phyloP scores from a whole-genome alignment of 306 rosid genomes.

The Dalbergia cochinchinensis region DNA sequence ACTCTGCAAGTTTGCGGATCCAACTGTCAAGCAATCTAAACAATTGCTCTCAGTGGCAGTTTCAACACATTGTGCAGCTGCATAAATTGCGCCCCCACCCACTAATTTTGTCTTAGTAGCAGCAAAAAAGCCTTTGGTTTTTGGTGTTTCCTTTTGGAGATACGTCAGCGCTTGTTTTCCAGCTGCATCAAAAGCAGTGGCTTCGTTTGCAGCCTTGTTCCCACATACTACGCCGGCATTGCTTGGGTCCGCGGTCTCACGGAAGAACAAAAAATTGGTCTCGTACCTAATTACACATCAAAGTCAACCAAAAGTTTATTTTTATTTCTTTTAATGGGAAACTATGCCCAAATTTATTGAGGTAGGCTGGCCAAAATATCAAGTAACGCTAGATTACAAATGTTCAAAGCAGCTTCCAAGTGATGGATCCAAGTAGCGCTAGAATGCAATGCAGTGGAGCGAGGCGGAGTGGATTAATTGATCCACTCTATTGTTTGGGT shows the following conservation, averaged over 20 bases:
- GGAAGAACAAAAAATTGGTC: constrained; percentile 39
- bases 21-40: constrained; percentile 58
- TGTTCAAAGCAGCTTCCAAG: too few relatives aligned
- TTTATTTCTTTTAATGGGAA: too few relatives aligned
- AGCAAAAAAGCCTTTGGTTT: constrained; percentile 55
- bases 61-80: constrained; percentile 70
- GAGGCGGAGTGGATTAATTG: too few relatives aligned
- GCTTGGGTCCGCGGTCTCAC: constrained; percentile 6
- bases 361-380: too few relatives aligned
- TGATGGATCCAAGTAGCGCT: too few relatives aligned
- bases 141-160: constrained; percentile 48
- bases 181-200: not conserved
- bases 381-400: too few relatives aligned
- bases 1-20: constrained; percentile 42
- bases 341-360: too few relatives aligned
- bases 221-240: constrained; percentile 27
- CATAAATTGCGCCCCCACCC: constrained; percentile 51
- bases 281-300: constrained; percentile 38
- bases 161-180: constrained; percentile 39
- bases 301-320: too few relatives aligned
- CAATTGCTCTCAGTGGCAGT: constrained; percentile 45
- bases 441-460: too few relatives aligned
- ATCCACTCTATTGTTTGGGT: too few relatives aligned
- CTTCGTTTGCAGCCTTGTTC: constrained; percentile 23
- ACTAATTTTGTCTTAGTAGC: constrained; percentile 47